Evolutionary conservation across 2,329 filamentous ascomycete genomes (phyloP), one percentile per base, ranked within the genome.

Genomic region (Aspergillus alliaceus): DNA sequence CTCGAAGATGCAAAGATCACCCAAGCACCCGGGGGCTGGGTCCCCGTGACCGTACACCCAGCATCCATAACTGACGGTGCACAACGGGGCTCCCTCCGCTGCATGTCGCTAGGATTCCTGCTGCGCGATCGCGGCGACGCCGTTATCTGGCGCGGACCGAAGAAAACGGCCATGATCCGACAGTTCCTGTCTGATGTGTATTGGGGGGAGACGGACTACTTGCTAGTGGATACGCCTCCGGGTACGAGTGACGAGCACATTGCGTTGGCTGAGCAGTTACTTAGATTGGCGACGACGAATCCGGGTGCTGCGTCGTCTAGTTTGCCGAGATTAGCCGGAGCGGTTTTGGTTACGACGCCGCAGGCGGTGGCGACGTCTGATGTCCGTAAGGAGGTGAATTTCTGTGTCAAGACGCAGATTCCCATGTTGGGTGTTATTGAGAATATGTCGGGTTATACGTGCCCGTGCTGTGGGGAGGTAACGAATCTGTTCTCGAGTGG

Each of bases 161-260:
- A 99, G 78, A 99, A 99, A 79, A 99, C 95, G 4, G 95, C 95
- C 51, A 99, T 99, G 95, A 91, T 99, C 57, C 87, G 93, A 39
- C 95, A 99, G 74, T 99, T 99, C 71, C 81, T 99, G 27, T 89
- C 90, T 1, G 93, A 97, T 69, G 93, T 97, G 4, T 82, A 91
- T 29, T 98, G 95, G 95, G 84, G 81, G 0, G 84, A 88, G 24
- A 85, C 91, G n/a, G 93, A 98, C 72, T 98, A 91, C 70, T 82
- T 99, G 0, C 84, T 99, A 58, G 91, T 99, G 69, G 95, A 99
- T 75, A 99, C 95, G 3, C 95, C 95, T 12, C 95, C 95, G 0
- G 95, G 95, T 2, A 99, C 95, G 2, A 95, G 90, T 59, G 95
- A 99, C 75, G 95, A 99, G 76, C 95, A 98, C 72, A 98, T 99